Conservation (phyloP, 306 rosid species). For the Sophora flavescens region DNA sequence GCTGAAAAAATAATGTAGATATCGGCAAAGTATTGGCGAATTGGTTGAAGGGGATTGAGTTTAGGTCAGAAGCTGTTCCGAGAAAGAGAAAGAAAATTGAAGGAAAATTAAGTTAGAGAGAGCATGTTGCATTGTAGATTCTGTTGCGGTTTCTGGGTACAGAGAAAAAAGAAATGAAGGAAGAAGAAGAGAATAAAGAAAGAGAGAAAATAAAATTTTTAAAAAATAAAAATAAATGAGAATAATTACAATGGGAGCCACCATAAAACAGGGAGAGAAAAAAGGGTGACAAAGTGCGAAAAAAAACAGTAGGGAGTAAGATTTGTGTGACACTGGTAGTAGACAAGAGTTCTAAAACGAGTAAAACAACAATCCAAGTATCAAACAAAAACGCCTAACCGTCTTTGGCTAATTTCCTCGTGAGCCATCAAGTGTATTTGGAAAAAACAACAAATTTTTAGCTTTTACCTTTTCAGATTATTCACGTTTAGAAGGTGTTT, state of each 20-base stretch:
- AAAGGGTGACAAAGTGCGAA: background rate
- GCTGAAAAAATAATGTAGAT: background rate
- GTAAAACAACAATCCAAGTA: constrained; percentile 11
- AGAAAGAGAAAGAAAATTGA: background rate
- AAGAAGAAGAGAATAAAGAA: background rate
- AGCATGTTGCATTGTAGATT: constrained; percentile 34
- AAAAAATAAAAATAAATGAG: background rate
- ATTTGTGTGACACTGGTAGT: constrained; percentile 9
- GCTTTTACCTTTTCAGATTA: no score
- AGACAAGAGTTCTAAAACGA: background rate
- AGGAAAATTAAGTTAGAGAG: background rate
- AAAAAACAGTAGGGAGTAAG: constrained; percentile 18
- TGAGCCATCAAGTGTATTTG: no score
- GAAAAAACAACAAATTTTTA: no score
- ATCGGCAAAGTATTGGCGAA: background rate
- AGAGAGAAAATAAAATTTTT: constrained; percentile 1
- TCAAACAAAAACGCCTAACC: constrained; percentile 35
- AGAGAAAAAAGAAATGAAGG: constrained; percentile 47
- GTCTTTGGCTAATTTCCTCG: background rate
- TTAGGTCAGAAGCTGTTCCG: constrained; percentile 19
- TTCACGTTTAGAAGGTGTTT: no score
- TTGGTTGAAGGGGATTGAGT: background rate
- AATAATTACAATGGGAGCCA: constrained; percentile 17
- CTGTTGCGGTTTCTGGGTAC: constrained; percentile 29
- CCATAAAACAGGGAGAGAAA: constrained; percentile 41